Evolutionary conservation across 2,329 filamentous ascomycete genomes (phyloP), one percentile per base, ranked within the genome.

Genomic region (Aureobasidium sp.): DNA sequence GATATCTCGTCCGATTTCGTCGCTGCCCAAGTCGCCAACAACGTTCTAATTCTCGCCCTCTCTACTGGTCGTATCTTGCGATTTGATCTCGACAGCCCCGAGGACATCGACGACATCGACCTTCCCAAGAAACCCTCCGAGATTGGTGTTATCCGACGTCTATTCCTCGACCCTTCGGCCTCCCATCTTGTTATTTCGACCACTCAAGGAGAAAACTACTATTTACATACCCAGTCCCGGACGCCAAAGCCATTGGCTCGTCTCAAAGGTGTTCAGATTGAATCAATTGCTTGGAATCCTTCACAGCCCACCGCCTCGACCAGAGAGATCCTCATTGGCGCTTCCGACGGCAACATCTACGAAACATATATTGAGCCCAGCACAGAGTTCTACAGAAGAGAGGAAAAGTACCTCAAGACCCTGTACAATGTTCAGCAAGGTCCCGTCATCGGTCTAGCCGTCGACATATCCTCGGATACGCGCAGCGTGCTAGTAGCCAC

Each of bases 31-130:
- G 93, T 97, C 62, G 92, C 93, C 66, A 97, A 99, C 76, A 97
- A 99, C 79, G 92, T 97, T 65, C 83, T 99, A 62, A 87, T 97
- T 25, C 81, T 99, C 57, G 94, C 94, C 44, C 83, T 99, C 41
- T 93, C 91, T 5, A 97, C 93, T 63, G 91, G 91, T 56, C 88
- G 93, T 68, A 94, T 99, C 66, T 79, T 99, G 64, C 86, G 94
- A 64, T 99, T 99, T 74, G 94, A 97, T 73, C 79, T 97, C 57
- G 91, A 97, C 75, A 90, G 88, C 70, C 89, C 94, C 6, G 90
- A 92, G 71, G 94, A 99, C 75, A 97, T 99, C 70, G 94, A 99
- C 77, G 76, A 99, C 76, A 96, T 99, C 74, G 94, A 99, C 74
- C 85, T 99, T 8, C 94, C 94, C 41, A 96, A 95, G 78, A 94